Conservation (phyloP, 805 yeast species). For the Kodamaea kakaduensis region DNA sequence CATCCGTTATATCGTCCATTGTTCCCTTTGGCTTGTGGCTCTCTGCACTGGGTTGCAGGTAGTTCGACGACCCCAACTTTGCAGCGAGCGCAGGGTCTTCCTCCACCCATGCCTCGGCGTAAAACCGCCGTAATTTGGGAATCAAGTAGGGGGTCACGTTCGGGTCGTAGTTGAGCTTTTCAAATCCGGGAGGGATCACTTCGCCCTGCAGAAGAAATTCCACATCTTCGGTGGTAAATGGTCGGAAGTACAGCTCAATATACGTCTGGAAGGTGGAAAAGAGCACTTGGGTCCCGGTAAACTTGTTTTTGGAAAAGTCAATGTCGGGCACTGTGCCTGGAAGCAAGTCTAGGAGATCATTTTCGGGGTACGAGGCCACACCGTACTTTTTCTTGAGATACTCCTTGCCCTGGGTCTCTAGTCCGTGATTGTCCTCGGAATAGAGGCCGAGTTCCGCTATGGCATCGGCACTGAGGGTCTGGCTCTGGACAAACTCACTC, state of each 20-base stretch:
- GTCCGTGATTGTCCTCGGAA: constrained; percentile 54
- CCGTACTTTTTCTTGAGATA: constrained; percentile 73
- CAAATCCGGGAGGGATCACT: constrained; percentile 50
- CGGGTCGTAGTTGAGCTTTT: constrained; percentile 54
- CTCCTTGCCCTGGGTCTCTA: constrained; percentile 68
- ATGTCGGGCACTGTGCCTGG: constrained; percentile 88
- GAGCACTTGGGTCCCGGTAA: constrained; percentile 80
- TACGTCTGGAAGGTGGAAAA: constrained; percentile 82
- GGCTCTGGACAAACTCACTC: constrained; percentile 69
- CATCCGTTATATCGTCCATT: constrained; percentile 55
- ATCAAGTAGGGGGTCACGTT: constrained; percentile 66
- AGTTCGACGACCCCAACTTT: constrained; percentile 46
- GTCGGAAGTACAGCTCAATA: constrained; percentile 80
- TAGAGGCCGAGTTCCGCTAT: constrained; percentile 59
- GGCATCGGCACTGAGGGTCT: constrained; percentile 63
- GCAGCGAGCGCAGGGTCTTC: constrained; percentile 57
- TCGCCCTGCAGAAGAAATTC: constrained; percentile 62
- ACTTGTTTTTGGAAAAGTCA: constrained; percentile 77
- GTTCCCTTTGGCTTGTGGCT: constrained; percentile 56
- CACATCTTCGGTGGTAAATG: constrained; percentile 75
- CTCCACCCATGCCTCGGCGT: constrained; percentile 81
- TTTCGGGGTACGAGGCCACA: constrained; percentile 85
- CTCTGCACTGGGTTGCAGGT: constrained; percentile 39
- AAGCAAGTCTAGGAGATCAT: constrained; percentile 65
- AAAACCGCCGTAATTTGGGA: constrained; percentile 81